Evolutionary conservation across 139 green algal species (phyloP).

Genomic region (Pseudopediastrum boryanum): DNA sequence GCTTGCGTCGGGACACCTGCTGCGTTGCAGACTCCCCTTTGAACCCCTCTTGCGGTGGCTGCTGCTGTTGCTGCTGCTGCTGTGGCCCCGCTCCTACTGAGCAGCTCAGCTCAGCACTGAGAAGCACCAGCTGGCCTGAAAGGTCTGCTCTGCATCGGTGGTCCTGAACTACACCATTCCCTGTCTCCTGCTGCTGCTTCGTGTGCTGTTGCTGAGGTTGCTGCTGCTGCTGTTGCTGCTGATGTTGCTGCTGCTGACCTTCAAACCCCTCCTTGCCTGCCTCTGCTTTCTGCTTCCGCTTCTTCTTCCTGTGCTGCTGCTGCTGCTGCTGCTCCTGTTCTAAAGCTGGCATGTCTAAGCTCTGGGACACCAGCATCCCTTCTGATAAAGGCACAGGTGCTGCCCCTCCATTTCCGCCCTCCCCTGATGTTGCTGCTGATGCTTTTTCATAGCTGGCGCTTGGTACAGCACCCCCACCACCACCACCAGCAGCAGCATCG

Average conservation of each 20-base stretch:
- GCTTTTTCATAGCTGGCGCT: no score
- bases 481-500: no score
- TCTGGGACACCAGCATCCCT: no score
- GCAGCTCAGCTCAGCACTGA: slow-evolving; percentile 37
- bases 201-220: slow-evolving; percentile 12
- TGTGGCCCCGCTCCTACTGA: background rate
- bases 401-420: no score
- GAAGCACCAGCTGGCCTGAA: slow-evolving; percentile 40
- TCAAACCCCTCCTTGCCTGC: background rate
- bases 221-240: slow-evolving; percentile 15
- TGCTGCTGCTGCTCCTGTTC: no score
- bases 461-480: no score
- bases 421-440: no score
- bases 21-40: background rate
- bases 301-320: no score
- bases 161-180: no score
- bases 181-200: no score
- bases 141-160: slow-evolving; percentile 37
- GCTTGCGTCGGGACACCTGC: slow-evolving; percentile 9
- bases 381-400: no score
- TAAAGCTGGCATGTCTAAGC: no score
- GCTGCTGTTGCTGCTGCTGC: slow-evolving; percentile 12
- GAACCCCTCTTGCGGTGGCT: background rate
- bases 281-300: background rate
- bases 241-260: slow-evolving; percentile 7